Evolutionary conservation across 495 filamentous ascomycete genomes (phyloP).

Genomic region (Trypethelium eluteriae): DNA sequence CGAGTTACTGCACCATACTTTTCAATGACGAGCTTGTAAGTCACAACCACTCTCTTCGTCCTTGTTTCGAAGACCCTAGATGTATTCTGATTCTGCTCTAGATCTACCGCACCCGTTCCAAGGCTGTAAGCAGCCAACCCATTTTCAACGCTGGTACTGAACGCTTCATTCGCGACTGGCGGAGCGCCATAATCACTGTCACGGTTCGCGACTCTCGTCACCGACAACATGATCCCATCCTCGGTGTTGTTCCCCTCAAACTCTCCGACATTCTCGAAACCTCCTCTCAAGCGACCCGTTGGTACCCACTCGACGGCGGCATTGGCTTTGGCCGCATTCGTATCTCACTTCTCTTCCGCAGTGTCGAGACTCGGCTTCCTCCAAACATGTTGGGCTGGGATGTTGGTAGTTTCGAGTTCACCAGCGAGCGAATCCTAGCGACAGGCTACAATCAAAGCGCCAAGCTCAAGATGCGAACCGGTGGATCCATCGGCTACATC

Average conservation of each 20-base stretch:
- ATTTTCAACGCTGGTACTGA: slow-evolving; percentile 97
- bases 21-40: slow-evolving; percentile 75
- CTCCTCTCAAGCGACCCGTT: slow-evolving; percentile 66
- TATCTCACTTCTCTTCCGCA: slow-evolving; percentile 81
- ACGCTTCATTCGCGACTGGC: slow-evolving; percentile 90
- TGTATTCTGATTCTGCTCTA: slow-evolving; percentile 20
- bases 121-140: slow-evolving; percentile 84
- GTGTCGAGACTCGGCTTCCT: slow-evolving; percentile 74
- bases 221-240: slow-evolving; percentile 86
- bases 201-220: slow-evolving; percentile 81
- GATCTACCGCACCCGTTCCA: slow-evolving; percentile 81
- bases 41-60: not conserved
- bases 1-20: slow-evolving; percentile 83
- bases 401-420: slow-evolving; percentile 87
- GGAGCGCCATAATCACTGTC: slow-evolving; percentile 74
- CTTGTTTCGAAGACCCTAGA: not conserved
- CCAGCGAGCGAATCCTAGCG: slow-evolving; percentile 55
- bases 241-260: slow-evolving; percentile 82
- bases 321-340: slow-evolving; percentile 81
- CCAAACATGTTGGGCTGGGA: slow-evolving; percentile 82
- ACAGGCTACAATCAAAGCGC: slow-evolving; percentile 49
- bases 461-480: slow-evolving; percentile 72
- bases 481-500: slow-evolving; percentile 71
- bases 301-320: slow-evolving; percentile 62
- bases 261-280: slow-evolving; percentile 80